phyloP scores from a whole-genome alignment of 2,329 filamentous ascomycete genomes.

The Chrysoporthe deuterocubensis region DNA sequence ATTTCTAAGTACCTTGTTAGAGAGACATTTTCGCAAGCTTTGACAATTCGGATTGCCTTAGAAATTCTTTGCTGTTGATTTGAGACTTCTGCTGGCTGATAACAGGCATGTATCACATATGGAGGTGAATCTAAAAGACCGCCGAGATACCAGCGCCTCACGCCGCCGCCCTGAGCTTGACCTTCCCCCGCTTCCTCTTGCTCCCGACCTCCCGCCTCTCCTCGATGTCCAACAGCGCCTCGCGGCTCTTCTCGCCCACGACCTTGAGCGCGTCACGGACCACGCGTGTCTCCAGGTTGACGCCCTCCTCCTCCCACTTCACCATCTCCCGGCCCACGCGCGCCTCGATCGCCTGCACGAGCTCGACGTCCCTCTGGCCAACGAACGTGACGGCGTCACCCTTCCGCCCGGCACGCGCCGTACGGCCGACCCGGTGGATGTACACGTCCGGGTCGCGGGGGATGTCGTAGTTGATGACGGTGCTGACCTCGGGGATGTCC shows the following conservation, averaged over 20 bases:
- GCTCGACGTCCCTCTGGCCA: slow-evolving; percentile 88
- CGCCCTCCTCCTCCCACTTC: slow-evolving; percentile 85
- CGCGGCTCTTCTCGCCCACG: slow-evolving; percentile 94
- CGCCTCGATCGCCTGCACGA: slow-evolving; percentile 87
- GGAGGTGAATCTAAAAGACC: background rate
- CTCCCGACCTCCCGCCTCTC: slow-evolving; percentile 89
- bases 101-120: too few relatives aligned
- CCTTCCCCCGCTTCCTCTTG: slow-evolving; percentile 70
- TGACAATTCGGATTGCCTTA: too few relatives aligned
- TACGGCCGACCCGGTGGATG: slow-evolving; percentile 94
- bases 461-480: slow-evolving; percentile 95
- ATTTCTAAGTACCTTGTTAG: too few relatives aligned
- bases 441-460: slow-evolving; percentile 97
- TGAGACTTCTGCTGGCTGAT: background rate
- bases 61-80: background rate
- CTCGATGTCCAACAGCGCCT: slow-evolving; percentile 88
- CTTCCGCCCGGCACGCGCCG: slow-evolving; percentile 83
- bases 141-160: background rate
- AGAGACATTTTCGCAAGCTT: too few relatives aligned
- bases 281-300: slow-evolving; percentile 91
- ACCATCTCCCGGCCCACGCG: slow-evolving; percentile 81
- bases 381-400: slow-evolving; percentile 88
- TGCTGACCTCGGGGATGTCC: slow-evolving; percentile 87
- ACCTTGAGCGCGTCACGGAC: slow-evolving; percentile 83
- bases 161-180: slow-evolving; percentile 51